Evolutionary conservation across 2,329 filamentous ascomycete genomes (phyloP).

Genomic region (Aspergillus ochraceoroseus): DNA sequence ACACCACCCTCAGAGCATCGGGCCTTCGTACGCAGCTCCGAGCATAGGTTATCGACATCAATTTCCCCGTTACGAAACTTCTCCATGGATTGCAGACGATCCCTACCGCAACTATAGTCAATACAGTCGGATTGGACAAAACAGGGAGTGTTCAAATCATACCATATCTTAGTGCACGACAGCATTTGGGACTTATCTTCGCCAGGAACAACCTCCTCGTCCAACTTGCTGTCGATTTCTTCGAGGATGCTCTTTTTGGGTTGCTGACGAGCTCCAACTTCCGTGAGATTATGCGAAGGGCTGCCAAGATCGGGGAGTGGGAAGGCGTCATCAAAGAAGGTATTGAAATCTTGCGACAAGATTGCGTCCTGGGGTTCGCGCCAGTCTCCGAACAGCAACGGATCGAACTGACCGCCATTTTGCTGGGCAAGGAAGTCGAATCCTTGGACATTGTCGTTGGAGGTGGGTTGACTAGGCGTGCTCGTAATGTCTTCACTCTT

Average conservation of each 20-base stretch:
- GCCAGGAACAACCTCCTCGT: slow-evolving; percentile 61
- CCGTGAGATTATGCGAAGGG: slow-evolving; percentile 63
- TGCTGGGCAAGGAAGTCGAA: slow-evolving; percentile 70
- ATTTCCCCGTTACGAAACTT: slow-evolving; percentile 87
- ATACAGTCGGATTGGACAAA: slow-evolving; percentile 34
- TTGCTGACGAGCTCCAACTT: slow-evolving; percentile 29
- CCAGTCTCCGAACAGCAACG: slow-evolving; percentile 85
- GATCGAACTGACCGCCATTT: slow-evolving; percentile 82
- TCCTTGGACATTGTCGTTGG: slow-evolving; percentile 21
- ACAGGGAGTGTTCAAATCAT: slow-evolving; percentile 38
- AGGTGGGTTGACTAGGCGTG: slow-evolving; percentile 22
- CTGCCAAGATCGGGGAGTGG: slow-evolving; percentile 70
- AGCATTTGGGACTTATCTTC: slow-evolving; percentile 61
- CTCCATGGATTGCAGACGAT: slow-evolving; percentile 78
- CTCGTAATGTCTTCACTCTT: slow-evolving; percentile 31
- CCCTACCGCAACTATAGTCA: slow-evolving; percentile 57
- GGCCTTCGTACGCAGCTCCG: slow-evolving; percentile 89
- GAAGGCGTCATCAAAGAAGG: slow-evolving; percentile 70
- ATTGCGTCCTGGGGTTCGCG: slow-evolving; percentile 83
- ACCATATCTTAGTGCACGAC: slow-evolving; percentile 92
- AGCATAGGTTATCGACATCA: slow-evolving; percentile 87
- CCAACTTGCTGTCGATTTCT: slow-evolving; percentile 66
- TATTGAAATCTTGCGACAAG: slow-evolving; percentile 66
- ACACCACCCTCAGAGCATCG: slow-evolving; percentile 87
- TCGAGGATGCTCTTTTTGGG: slow-evolving; percentile 67